Percentiles rank a stretch among this genome's conserved stretches.
Conservation (phyloP, 495 filamentous ascomycete species). For the Staphylotrichum longicolle region DNA sequence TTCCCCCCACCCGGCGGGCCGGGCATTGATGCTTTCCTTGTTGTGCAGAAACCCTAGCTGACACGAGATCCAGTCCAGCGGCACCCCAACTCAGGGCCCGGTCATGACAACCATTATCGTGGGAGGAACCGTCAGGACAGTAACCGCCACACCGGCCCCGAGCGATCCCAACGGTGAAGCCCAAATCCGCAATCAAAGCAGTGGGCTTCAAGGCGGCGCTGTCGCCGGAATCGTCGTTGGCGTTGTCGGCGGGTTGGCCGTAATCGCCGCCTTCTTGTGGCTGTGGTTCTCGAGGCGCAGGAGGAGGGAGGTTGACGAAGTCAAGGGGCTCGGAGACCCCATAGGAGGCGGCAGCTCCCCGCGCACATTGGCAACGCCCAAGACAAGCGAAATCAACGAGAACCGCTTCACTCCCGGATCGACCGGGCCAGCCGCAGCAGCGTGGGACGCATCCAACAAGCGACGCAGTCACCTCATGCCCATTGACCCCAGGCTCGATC, state of each 20-base stretch:
- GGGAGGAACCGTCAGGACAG: slow-evolving; percentile 42
- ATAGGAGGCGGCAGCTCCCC: slow-evolving; percentile 42
- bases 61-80: background rate
- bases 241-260: slow-evolving; percentile 35
- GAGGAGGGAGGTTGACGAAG: slow-evolving; percentile 24
- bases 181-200: slow-evolving; percentile 16
- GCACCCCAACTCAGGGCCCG: slow-evolving; percentile 5
- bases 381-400: slow-evolving; percentile 39
- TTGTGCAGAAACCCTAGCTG: slow-evolving; percentile 10
- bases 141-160: slow-evolving; percentile 38
- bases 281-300: slow-evolving; percentile 36
- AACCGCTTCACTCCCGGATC: slow-evolving; percentile 15
- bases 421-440: slow-evolving; percentile 1
- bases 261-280: slow-evolving; percentile 33
- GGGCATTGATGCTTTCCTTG: background rate
- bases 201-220: slow-evolving; percentile 36
- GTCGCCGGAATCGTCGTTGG: slow-evolving; percentile 46
- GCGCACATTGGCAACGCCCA: slow-evolving; percentile 39
- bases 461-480: slow-evolving; percentile 52
- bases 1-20: slow-evolving; percentile 14
- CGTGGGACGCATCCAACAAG: slow-evolving; percentile 32
- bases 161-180: slow-evolving; percentile 21
- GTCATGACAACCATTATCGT: slow-evolving; percentile 43
- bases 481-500: slow-evolving; percentile 56
- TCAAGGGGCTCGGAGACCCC: slow-evolving; percentile 26